Base-by-base conservation (phyloP, 306 rosid species). In the Elaeagnus macrophylla region DNA sequence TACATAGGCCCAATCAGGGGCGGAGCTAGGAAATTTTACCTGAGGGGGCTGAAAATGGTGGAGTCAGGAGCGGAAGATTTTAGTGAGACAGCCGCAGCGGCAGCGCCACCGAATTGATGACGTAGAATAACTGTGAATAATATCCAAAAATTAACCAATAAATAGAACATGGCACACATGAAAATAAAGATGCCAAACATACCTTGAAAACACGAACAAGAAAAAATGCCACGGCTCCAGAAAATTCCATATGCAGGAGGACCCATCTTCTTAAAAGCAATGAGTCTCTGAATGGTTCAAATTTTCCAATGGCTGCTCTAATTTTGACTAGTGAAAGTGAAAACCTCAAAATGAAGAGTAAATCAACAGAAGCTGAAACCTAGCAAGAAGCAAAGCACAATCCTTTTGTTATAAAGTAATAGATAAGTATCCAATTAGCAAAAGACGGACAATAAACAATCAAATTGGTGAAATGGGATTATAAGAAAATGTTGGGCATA, bases 131-230 rank as follows among this genome's bases (percentile, higher is more conserved):
- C n/a, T n/a, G n/a, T n/a, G n/a, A n/a, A n/a, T n/a, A n/a, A n/a
- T n/a, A n/a, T n/a, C n/a, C n/a, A 17, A 14, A 37, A 37, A 54
- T 18, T 44, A 55, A 43, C 6, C n/a, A 16, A 44, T 13, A 54
- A n/a, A 44, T 11, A n/a, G 8, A 55, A 37, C 39, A 56, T 48
- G 5, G 25, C 39, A 54, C 7, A 39, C 10, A 10, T 10, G 32
- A 45, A 51, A 39, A 19, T 41, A 25, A 44, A 58, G 45, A 50
- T 36, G 36, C 10, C 38, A 59, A 50, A 10, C 64, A 68, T 80
- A 84, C 99, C 99, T 87, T 93, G 68, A 88, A 82, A 19, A 93
- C 90, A 17, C 99, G 81, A 54, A 93, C 93, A 44, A 93, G 95
- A 5, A 84, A 56, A 75, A 93, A 93, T 45, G 99, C 94, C 20